Percentiles rank a stretch among this genome's conserved stretches.
Evolutionary conservation across 345 rosid genomes (phyloP).

Genomic region (Aurinia saxatilis): DNA sequence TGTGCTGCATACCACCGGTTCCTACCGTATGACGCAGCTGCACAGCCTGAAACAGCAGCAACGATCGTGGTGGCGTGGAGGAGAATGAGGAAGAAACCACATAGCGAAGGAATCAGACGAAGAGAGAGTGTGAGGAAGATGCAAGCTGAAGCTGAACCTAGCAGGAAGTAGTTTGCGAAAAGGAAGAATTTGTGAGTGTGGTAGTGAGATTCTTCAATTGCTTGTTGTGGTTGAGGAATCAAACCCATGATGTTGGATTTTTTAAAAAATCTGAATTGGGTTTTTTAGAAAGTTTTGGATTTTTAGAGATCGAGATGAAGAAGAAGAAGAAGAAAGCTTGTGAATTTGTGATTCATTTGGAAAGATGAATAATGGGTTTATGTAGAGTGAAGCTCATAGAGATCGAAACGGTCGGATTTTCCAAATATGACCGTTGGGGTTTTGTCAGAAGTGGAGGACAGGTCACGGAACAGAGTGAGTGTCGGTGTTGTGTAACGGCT

Average conservation of each 20-base stretch:
- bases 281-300: not conserved
- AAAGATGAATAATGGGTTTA: not conserved
- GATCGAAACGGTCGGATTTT: conserved; percentile 26
- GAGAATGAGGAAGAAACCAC: conserved; percentile 42
- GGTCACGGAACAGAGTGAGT: not conserved
- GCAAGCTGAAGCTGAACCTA: conserved; percentile 88
- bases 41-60: conserved; percentile 65
- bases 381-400: not conserved
- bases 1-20: conserved; percentile 71
- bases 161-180: conserved; percentile 75
- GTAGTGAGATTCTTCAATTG: conserved; percentile 33
- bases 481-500: conserved; percentile 11
- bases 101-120: conserved; percentile 68
- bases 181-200: conserved; percentile 70
- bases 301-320: conserved; percentile 28
- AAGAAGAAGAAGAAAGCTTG: conserved; percentile 22
- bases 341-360: not conserved
- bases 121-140: conserved; percentile 87
- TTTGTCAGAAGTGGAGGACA: not conserved
- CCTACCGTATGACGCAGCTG: conserved; percentile 43
- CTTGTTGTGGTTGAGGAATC: conserved; percentile 20
- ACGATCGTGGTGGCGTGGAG: conserved; percentile 42
- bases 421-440: conserved; percentile 26
- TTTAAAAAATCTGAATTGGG: too few species aligned
- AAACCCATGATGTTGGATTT: conserved; percentile 19